Evolutionary conservation across 1,284 basidiomycete genomes (phyloP).

Genomic region (Meira miltonrushii): DNA sequence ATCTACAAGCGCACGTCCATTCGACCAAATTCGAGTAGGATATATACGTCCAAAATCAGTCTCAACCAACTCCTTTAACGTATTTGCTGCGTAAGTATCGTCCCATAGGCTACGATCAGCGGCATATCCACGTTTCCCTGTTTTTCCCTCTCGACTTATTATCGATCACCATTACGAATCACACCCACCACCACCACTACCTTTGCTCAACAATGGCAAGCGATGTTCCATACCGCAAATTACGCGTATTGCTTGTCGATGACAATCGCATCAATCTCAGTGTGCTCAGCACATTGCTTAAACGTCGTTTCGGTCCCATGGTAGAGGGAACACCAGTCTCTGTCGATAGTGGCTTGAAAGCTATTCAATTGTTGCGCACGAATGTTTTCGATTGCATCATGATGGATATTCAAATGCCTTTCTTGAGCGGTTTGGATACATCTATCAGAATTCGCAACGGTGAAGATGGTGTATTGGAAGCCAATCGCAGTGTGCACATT

Average conservation of each 20-base stretch:
- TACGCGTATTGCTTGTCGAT: slow-evolving; percentile 42
- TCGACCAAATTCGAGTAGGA: too few species aligned
- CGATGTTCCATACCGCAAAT: slow-evolving; percentile 2
- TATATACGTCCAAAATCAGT: not conserved
- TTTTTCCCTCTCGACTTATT: not conserved
- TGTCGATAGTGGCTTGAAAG: slow-evolving; percentile 39
- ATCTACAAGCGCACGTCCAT: too few species aligned
- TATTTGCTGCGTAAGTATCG: slow-evolving; percentile 9
- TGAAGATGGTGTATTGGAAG: slow-evolving; percentile 31
- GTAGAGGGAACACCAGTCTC: slow-evolving; percentile 29
- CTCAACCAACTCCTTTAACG: not conserved
- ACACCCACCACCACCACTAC: not conserved
- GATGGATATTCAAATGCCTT: slow-evolving; percentile 46
- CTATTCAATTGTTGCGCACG: slow-evolving; percentile 33
- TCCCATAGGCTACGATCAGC: slow-evolving; percentile 15
- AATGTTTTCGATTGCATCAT: slow-evolving; percentile 40
- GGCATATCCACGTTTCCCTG: not conserved
- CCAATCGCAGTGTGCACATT: slow-evolving; percentile 28
- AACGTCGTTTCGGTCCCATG: slow-evolving; percentile 28
- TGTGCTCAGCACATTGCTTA: slow-evolving; percentile 32
- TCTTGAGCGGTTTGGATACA: slow-evolving; percentile 34
- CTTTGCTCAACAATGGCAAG: not conserved
- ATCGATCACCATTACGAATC: not conserved
- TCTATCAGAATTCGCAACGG: slow-evolving; percentile 31
- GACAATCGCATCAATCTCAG: slow-evolving; percentile 44